Evolutionary conservation across 805 yeast genomes (phyloP), one percentile per base, ranked within the genome.

Genomic region (Lipomyces kockii): DNA sequence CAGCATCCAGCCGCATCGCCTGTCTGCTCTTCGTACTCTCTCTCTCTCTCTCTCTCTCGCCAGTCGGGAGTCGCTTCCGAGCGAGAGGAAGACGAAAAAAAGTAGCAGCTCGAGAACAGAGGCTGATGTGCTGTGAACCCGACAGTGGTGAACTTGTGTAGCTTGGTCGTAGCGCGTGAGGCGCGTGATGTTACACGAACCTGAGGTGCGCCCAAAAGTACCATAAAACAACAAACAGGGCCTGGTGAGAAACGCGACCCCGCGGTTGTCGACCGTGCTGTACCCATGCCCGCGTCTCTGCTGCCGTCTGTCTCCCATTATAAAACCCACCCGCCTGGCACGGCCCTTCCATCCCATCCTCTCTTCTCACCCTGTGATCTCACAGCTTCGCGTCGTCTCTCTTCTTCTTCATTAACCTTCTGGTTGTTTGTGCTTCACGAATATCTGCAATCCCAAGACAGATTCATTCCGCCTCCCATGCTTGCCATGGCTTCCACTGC

Each of bases 401-500:
- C 7, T 29, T 29, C 32, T 29, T 29, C n/a, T n/a, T 20, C 25
- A 1, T 49, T 12, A 2, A 6, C n/a, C 22, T 49, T 6, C 53
- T 49, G 12, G 14, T 49, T 4, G 27, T 9, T 5, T 37, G 12
- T 43, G 22, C 6, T 6, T n/a, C 49, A 43, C 49, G 22, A 17
- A 43, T 43, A 43, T 43, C 49, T 43, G 49, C 9, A 17, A 17
- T 6, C 22, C 8, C 7, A 17, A 17, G 49, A 37, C 43, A 37
- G 17, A 0, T 37, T 37, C 4, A 12, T 37, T 37, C 14, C n/a
- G n/a, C 8, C 9, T 52, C 55, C 34, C 55, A 43, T 52, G 55
- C 55, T 52, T 29, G 55, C 34, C 55, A 52, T 52, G 55, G 29
- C 55, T 52, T 29, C 55, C 55, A 29, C 55, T n/a, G 8, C 55